phyloP scores from a whole-genome alignment of 345 rosid genomes.

The Punica granatum region DNA sequence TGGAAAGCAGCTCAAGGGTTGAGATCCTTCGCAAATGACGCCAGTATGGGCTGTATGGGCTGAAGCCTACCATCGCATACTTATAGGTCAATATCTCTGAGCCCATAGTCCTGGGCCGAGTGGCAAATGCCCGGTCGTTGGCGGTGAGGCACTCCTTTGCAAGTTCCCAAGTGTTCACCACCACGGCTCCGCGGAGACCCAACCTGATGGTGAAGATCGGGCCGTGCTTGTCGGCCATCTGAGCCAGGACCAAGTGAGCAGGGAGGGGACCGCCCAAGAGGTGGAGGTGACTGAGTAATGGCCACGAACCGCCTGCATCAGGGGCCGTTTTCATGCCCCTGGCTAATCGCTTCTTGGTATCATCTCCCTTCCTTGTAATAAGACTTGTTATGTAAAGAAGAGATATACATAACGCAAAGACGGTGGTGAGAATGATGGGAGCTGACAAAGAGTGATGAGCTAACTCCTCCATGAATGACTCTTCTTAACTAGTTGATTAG shows the following conservation, averaged over 20 bases:
- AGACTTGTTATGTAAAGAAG: neutral
- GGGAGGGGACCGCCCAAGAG: constrained; percentile 21
- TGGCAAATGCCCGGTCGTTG: constrained; percentile 21
- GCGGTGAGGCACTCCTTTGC: constrained; percentile 27
- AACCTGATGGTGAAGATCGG: constrained; percentile 27
- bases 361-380: neutral
- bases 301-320: constrained; percentile 2
- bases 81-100: constrained; percentile 16
- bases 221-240: constrained; percentile 28
- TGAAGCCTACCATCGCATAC: constrained; percentile 10
- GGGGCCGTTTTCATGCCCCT: neutral
- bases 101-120: constrained; percentile 15
- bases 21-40: constrained; percentile 19
- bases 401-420: neutral
- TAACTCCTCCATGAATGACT: neutral
- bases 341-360: neutral
- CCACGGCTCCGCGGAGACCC: constrained; percentile 17
- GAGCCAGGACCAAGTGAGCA: constrained; percentile 17
- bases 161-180: constrained; percentile 21
- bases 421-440: neutral
- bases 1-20: constrained; percentile 28
- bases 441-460: neutral
- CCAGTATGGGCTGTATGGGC: constrained; percentile 30
- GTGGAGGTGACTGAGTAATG: constrained; percentile 11
- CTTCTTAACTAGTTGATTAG: too few species aligned